Percentiles rank a stretch among this genome's conserved stretches.
Evolutionary conservation across 495 filamentous ascomycete species (phyloP).

Genomic region (Lasiosphaeria hispida): DNA sequence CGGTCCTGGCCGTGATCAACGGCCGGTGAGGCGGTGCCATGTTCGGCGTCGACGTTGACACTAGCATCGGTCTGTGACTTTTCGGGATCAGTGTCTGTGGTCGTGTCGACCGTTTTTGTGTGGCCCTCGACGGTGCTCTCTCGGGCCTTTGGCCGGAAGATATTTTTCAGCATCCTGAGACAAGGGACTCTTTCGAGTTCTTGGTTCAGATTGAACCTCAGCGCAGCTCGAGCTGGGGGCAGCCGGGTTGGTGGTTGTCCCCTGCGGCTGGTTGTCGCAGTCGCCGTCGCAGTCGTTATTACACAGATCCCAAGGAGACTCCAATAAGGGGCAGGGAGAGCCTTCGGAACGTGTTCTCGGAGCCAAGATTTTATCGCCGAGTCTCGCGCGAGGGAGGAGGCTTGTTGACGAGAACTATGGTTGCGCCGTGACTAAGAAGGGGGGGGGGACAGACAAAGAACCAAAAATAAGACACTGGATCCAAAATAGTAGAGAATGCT

Average conservation of each 20-base stretch:
- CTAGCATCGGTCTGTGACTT: constrained; percentile 1
- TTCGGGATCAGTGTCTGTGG: constrained; percentile 22
- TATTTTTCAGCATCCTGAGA: too few species aligned
- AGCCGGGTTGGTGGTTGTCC: too few species aligned
- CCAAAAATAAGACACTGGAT: too few species aligned
- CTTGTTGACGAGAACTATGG: neutral
- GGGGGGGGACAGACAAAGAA: neutral
- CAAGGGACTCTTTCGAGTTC: too few species aligned
- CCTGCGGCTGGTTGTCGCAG: too few species aligned
- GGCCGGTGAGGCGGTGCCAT: neutral
- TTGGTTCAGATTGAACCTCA: too few species aligned
- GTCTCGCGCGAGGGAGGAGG: neutral
- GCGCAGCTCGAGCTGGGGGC: too few species aligned
- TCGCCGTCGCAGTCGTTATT: too few species aligned
- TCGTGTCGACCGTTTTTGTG: constrained; percentile 4
- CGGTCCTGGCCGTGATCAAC: constrained; percentile 17
- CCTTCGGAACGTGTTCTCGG: neutral
- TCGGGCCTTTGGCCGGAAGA: neutral
- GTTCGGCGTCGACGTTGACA: neutral
- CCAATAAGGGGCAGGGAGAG: neutral
- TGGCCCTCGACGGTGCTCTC: neutral
- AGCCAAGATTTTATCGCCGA: neutral
- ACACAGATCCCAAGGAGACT: neutral
- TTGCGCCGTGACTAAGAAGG: neutral
- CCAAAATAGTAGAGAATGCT: too few species aligned